Evolutionary conservation across 345 rosid species (phyloP).

Genomic region (Syzygium grande): DNA sequence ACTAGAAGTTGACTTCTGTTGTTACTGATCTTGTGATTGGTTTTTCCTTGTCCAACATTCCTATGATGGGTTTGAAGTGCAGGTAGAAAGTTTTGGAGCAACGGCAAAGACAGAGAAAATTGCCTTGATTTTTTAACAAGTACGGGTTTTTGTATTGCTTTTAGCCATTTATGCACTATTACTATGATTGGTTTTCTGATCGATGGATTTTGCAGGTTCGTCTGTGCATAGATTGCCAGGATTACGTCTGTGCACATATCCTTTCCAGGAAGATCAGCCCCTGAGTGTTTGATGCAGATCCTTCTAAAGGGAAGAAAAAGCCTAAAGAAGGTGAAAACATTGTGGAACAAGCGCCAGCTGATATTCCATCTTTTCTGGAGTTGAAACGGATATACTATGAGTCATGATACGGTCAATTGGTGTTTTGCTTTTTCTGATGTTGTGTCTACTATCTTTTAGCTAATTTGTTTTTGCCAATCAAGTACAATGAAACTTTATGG

Average conservation of each 20-base stretch:
- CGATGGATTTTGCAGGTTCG: constrained; percentile 44
- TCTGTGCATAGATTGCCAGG: constrained; percentile 40
- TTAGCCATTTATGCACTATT: not conserved
- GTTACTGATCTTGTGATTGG: not conserved
- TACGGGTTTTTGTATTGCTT: constrained; percentile 11
- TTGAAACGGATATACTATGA: constrained; percentile 69
- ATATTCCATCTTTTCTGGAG: constrained; percentile 74
- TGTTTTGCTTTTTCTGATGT: too few relatives aligned
- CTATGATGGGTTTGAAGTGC: not conserved
- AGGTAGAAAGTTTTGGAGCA: constrained; percentile 95
- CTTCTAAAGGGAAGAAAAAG: constrained; percentile 78
- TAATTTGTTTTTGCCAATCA: too few relatives aligned
- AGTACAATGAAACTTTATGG: too few relatives aligned
- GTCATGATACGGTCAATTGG: too few relatives aligned
- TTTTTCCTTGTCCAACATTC: not conserved
- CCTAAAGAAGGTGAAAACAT: constrained; percentile 81
- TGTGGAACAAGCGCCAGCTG: constrained; percentile 86
- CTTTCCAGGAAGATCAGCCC: constrained; percentile 88
- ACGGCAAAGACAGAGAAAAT: constrained; percentile 96
- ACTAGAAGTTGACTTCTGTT: constrained; percentile 5
- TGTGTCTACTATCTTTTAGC: too few relatives aligned
- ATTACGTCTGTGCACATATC: constrained; percentile 80
- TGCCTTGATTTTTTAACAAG: constrained; percentile 83
- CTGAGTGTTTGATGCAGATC: constrained; percentile 65
- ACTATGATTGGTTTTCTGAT: not conserved